Conservation (phyloP, 2,329 filamentous ascomycete species). For the Aspergillus fumigatiaffinis region DNA sequence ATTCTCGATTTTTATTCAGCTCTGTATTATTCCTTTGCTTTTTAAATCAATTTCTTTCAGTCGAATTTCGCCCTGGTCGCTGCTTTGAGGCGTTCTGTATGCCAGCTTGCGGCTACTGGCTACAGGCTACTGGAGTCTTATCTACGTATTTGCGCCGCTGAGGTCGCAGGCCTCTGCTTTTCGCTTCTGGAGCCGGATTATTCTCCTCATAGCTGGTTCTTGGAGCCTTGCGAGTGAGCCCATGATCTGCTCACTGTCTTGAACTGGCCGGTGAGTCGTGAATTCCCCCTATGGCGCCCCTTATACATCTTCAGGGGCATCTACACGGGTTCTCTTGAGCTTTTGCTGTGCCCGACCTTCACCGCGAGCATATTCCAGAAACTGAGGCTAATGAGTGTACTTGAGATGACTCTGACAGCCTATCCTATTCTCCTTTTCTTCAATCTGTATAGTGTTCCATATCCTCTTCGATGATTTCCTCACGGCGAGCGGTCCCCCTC, state of each 20-base stretch:
- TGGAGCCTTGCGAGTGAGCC: neutral
- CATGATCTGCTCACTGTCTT: neutral
- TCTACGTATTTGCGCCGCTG: neutral
- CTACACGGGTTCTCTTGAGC: neutral
- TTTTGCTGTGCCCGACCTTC: neutral
- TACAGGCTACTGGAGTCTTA: neutral
- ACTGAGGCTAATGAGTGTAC: neutral
- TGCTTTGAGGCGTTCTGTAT: neutral
- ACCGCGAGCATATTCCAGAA: neutral
- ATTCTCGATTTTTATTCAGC: neutral
- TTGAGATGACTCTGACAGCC: neutral
- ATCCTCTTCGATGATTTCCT: slow-evolving; percentile 28
- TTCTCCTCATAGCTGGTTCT: neutral
- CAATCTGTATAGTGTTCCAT: slow-evolving; percentile 8
- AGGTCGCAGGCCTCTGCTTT: neutral
- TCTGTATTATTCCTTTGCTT: neutral
- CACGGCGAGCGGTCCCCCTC: slow-evolving; percentile 28
- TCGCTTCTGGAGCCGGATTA: neutral
- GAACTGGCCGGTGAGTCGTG: neutral
- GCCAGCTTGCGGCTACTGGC: neutral
- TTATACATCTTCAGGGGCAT: neutral
- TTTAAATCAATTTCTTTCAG: too few species aligned
- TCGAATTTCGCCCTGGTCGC: neutral
- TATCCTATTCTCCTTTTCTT: neutral
- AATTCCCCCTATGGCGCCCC: neutral